phyloP scores from a whole-genome alignment of 441 rosid species.

The Gossypium gossypioides region DNA sequence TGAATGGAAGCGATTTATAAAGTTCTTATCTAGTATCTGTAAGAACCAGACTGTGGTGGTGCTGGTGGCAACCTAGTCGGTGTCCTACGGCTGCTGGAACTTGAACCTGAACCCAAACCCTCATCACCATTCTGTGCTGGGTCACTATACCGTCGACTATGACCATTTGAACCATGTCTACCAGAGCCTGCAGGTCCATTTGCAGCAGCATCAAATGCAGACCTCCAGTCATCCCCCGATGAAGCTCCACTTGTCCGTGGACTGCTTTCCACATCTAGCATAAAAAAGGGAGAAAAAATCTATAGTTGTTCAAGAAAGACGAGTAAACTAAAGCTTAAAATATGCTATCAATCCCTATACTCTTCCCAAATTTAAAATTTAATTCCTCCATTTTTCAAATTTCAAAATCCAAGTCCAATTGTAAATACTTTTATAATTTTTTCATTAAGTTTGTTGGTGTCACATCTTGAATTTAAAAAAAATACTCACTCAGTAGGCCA shows the following conservation, averaged over 20 bases:
- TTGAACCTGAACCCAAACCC: constrained; percentile 29
- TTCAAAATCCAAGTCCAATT: too few species aligned
- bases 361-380: too few species aligned
- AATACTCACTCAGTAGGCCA: too few species aligned
- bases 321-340: background rate
- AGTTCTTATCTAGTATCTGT: constrained; percentile 47
- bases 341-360: too few species aligned
- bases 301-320: background rate
- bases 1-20: constrained; percentile 7
- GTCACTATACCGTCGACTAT: constrained; percentile 67
- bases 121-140: constrained; percentile 79
- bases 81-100: constrained; percentile 62
- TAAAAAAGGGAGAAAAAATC: background rate
- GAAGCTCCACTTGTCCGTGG: constrained; percentile 48
- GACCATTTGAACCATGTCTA: constrained; percentile 47
- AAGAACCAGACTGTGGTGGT: constrained; percentile 68
- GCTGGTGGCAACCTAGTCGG: constrained; percentile 85
- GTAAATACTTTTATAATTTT: too few species aligned
- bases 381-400: too few species aligned
- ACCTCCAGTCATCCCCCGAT: constrained; percentile 90
- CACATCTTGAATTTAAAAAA: too few species aligned
- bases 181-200: constrained; percentile 49
- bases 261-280: constrained; percentile 62
- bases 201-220: constrained; percentile 83
- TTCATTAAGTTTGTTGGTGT: too few species aligned